Percentiles rank a stretch among this genome's conserved stretches.
Evolutionary conservation across 306 rosid genomes (phyloP).

Genomic region (Oemleria cerasiformis): DNA sequence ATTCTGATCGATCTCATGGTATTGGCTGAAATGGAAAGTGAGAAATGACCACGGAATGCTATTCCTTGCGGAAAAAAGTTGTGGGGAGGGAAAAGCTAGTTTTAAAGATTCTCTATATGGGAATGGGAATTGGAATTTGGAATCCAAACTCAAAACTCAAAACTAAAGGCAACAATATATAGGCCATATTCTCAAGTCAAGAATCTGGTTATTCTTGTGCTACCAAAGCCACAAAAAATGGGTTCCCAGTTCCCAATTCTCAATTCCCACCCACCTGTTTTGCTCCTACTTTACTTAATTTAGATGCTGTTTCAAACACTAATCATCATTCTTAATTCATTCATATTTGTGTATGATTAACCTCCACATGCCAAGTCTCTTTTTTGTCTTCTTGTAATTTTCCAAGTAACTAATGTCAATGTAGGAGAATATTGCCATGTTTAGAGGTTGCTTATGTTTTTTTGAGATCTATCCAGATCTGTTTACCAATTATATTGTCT

Average conservation of each 20-base stretch:
- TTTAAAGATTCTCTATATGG: conserved; percentile 39
- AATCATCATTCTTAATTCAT: background rate
- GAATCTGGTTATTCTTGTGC: conserved; percentile 68
- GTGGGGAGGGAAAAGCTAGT: conserved; percentile 25
- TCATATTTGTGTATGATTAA: background rate
- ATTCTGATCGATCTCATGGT: background rate
- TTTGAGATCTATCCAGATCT: background rate
- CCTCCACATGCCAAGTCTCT: background rate
- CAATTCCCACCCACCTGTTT: conserved; percentile 56
- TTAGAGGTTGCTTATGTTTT: conserved; percentile 32
- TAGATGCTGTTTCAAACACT: conserved; percentile 44
- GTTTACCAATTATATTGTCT: background rate
- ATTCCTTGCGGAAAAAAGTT: conserved; percentile 56
- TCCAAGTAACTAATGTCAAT: background rate
- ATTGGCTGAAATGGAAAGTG: conserved; percentile 57
- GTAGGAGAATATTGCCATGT: conserved; percentile 22
- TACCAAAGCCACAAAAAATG: conserved; percentile 83
- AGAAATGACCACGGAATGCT: conserved; percentile 99
- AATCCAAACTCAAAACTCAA: conserved; percentile 59
- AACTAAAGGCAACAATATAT: conserved; percentile 36
- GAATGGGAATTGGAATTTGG: conserved; percentile 60
- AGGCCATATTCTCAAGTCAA: conserved; percentile 82
- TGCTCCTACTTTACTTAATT: conserved; percentile 32
- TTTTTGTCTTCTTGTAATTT: no score
- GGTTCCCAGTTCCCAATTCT: conserved; percentile 46